phyloP scores from a whole-genome alignment of 805 yeast genomes.

The Starmerella apis region DNA sequence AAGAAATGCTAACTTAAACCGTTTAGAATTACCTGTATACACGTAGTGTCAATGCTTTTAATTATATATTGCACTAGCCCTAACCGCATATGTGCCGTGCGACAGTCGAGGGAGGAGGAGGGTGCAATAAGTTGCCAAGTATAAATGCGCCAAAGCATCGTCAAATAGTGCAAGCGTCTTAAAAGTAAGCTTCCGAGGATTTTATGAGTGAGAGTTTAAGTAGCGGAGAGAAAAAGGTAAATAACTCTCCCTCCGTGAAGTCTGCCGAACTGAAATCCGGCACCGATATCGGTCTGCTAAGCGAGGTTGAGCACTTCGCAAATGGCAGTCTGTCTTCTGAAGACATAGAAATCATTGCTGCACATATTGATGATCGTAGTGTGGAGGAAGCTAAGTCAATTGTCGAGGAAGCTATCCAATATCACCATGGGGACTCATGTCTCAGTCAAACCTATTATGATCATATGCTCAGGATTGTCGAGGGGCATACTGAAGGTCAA shows the following conservation, averaged over 20 bases:
- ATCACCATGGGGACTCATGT: conserved; percentile 41
- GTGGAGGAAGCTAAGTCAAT: conserved; percentile 35
- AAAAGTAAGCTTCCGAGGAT: neutral
- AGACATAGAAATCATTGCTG: conserved; percentile 12
- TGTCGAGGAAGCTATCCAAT: conserved; percentile 34
- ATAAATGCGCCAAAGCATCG: neutral
- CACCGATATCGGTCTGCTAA: neutral
- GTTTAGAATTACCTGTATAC: too few relatives aligned
- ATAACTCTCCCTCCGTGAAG: neutral
- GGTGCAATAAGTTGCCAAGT: neutral
- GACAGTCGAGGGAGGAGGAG: neutral
- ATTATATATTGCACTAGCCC: neutral
- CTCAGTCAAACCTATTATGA: conserved; percentile 35
- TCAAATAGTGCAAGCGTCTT: neutral
- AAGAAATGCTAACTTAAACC: too few relatives aligned
- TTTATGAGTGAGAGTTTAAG: neutral
- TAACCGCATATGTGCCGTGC: conserved; percentile 1
- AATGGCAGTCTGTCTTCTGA: conserved; percentile 7
- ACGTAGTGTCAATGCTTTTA: neutral
- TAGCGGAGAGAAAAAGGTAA: neutral
- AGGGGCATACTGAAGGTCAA: conserved; percentile 13
- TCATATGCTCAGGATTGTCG: conserved; percentile 30
- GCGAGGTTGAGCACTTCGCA: conserved; percentile 4
- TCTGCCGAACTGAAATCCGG: neutral
- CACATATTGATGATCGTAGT: conserved; percentile 25